Conservation (phyloP, 129 eudicot species). For the Deinandra increscens region DNA sequence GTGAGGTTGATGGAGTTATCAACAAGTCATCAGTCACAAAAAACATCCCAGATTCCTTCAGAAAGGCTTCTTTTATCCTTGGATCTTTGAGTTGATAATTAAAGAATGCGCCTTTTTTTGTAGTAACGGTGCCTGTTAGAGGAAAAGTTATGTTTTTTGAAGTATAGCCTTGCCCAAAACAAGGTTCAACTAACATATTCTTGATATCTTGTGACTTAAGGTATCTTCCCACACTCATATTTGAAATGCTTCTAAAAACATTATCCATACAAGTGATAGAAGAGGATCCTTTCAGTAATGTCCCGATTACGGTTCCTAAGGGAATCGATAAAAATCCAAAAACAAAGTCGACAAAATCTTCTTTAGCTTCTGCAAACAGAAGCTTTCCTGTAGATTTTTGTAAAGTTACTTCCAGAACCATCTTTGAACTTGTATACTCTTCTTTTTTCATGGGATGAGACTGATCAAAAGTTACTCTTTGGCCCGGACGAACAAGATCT, state of each 20-base stretch:
- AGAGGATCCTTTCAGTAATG: not conserved
- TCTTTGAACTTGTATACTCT: not conserved
- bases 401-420: not conserved
- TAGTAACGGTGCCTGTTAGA: not conserved
- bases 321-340: too few species aligned
- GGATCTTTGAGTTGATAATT: too few species aligned
- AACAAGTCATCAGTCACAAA: slow-evolving; percentile 26
- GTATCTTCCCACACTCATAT: not conserved
- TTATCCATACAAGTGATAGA: not conserved
- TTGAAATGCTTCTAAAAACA: not conserved
- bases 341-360: slow-evolving; percentile 8
- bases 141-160: slow-evolving; percentile 13
- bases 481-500: not conserved
- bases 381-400: slow-evolving; percentile 17
- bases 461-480: not conserved
- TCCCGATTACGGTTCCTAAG: not conserved
- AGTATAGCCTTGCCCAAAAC: not conserved
- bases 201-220: not conserved
- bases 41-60: too few species aligned
- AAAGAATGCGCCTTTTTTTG: too few species aligned
- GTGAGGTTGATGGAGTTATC: not conserved
- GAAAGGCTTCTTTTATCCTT: not conserved
- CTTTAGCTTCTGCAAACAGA: not conserved
- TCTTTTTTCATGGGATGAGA: too few species aligned
- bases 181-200: not conserved